Conservation (phyloP, 495 filamentous ascomycete species). For the Lasiosphaeria hispida region DNA sequence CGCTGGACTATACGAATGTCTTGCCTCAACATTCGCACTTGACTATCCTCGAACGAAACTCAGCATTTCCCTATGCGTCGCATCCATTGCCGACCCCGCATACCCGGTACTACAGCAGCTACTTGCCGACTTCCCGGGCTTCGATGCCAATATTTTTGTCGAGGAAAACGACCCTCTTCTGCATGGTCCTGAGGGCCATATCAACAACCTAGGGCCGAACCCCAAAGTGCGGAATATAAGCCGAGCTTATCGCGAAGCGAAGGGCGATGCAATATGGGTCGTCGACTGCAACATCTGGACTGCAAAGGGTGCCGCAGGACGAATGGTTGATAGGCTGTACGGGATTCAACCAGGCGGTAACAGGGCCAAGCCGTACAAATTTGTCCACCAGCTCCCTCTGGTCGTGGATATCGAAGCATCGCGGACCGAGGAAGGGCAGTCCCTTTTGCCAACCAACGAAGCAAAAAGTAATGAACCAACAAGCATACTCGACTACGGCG, state of each 20-base stretch:
- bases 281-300: constrained; percentile 98
- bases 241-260: constrained; percentile 88
- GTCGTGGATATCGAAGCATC: constrained; percentile 66
- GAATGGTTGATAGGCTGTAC: constrained; percentile 83
- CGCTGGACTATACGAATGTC: constrained; percentile 83
- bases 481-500: constrained; percentile 53
- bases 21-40: constrained; percentile 85
- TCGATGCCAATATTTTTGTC: constrained; percentile 73
- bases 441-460: constrained; percentile 14
- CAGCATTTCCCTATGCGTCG: constrained; percentile 80
- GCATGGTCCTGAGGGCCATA: constrained; percentile 47
- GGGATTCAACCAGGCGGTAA: constrained; percentile 53
- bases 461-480: background rate
- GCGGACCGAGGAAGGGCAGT: constrained; percentile 20
- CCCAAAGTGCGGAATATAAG: constrained; percentile 98
- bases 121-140: constrained; percentile 65
- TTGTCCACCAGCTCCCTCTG: constrained; percentile 91
- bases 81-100: constrained; percentile 73
- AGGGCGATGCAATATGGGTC: constrained; percentile 90
- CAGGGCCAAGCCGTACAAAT: constrained; percentile 69
- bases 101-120: constrained; percentile 70
- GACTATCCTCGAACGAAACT: constrained; percentile 74
- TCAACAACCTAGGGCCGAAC: constrained; percentile 79
- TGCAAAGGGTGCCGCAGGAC: constrained; percentile 67
- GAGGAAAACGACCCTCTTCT: constrained; percentile 84